These are phyloP conservation scores for Salix caprea DNA, from an alignment of 345 rosid genomes.

Conservation along the genomic window DNA sequence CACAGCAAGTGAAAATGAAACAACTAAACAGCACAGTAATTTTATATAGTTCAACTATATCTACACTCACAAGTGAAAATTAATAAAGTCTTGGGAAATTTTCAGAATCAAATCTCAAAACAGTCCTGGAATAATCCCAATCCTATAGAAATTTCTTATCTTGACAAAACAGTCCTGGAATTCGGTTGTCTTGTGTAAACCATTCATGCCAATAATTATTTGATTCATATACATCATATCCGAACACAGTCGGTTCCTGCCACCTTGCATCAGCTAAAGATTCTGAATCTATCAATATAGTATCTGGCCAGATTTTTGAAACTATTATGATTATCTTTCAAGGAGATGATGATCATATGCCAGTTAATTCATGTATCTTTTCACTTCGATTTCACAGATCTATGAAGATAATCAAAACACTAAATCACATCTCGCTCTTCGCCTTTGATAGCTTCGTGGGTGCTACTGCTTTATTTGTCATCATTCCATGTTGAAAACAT, in stretches of 20 bases:
- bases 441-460: neutral
- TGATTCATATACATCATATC: too few relatives aligned
- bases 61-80: too few relatives aligned
- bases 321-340: neutral
- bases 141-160: too few relatives aligned
- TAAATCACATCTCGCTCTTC: neutral
- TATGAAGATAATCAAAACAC: conserved; percentile 13
- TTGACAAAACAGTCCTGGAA: too few relatives aligned
- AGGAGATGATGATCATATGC: conserved; percentile 10
- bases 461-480: conserved; percentile 12
- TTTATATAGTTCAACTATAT: too few relatives aligned
- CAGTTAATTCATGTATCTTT: conserved; percentile 8
- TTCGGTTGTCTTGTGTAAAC: too few relatives aligned
- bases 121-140: too few relatives aligned
- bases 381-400: neutral
- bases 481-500: conserved; percentile 16
- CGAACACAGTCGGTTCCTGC: neutral
- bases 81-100: too few relatives aligned
- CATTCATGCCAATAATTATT: too few relatives aligned
- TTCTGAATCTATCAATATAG: neutral
- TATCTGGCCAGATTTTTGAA: neutral
- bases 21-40: too few relatives aligned
- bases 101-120: too few relatives aligned
- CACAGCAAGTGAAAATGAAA: too few relatives aligned
- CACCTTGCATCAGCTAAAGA: neutral